Percentiles rank a stretch among this genome's conserved stretches.
phyloP scores from a whole-genome alignment of 75 land plant species.

The Adiantum capillusveneris region DNA sequence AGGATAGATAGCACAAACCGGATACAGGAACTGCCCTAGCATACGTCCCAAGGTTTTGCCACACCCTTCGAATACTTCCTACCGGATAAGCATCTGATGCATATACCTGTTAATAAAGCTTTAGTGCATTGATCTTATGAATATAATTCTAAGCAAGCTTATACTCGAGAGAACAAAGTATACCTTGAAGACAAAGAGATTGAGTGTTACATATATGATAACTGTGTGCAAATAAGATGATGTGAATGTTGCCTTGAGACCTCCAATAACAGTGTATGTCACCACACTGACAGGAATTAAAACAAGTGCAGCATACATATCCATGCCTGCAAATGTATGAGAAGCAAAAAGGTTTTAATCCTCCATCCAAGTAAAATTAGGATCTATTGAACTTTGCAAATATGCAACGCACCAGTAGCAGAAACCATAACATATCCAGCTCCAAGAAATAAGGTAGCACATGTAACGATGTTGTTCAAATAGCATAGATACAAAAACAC shows the following conservation, averaged over 20 bases:
- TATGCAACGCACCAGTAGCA: slow-evolving; percentile 3
- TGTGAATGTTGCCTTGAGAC: slow-evolving; percentile 4
- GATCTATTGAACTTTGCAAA: no score
- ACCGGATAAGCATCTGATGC: not conserved
- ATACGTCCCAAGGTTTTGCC: slow-evolving; percentile 1
- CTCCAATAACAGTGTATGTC: slow-evolving; percentile 1
- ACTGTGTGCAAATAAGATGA: slow-evolving; percentile 3
- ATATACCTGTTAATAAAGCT: not conserved
- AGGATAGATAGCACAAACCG: no score
- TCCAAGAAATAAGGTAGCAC: slow-evolving; percentile 2
- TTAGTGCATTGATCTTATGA: no score
- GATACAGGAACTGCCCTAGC: not conserved
- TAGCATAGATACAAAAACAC: slow-evolving; percentile 6
- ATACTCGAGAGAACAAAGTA: no score
- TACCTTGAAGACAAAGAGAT: slow-evolving; percentile 3
- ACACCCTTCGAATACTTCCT: slow-evolving; percentile 1
- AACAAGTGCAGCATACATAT: slow-evolving; percentile 2
- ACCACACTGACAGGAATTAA: slow-evolving; percentile 1
- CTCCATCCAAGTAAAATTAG: no score
- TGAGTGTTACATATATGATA: not conserved
- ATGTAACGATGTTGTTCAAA: slow-evolving; percentile 7
- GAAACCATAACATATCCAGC: slow-evolving; percentile 4
- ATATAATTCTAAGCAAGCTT: no score
- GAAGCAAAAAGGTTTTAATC: no score
- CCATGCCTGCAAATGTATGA: not conserved